A percentile compares a stretch with the other conserved stretches of the same genome.
phyloP scores from a whole-genome alignment of 2,329 filamentous ascomycete genomes.

The Chaetomium sp. region DNA sequence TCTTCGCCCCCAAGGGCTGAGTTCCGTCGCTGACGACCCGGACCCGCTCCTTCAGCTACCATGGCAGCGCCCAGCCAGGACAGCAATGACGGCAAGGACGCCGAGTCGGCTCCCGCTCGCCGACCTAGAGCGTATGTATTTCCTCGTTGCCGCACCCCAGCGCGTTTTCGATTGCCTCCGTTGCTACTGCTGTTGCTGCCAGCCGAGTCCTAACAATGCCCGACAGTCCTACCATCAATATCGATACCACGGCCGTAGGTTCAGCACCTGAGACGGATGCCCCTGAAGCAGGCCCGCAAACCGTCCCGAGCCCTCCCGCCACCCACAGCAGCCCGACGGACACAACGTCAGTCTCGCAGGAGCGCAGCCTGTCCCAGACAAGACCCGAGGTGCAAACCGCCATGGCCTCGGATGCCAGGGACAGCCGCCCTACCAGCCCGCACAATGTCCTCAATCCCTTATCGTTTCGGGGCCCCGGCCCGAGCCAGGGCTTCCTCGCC shows the following conservation, averaged over 20 bases:
- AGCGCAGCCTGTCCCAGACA: constrained; percentile 37
- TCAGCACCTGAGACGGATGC: constrained; percentile 38
- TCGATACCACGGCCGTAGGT: constrained; percentile 51
- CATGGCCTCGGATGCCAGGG: constrained; percentile 66
- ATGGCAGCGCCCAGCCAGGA: constrained; percentile 30
- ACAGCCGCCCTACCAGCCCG: constrained; percentile 69
- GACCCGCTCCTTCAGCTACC: constrained; percentile 29
- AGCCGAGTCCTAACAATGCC: constrained; percentile 27
- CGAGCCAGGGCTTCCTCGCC: constrained; percentile 59
- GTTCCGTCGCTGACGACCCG: constrained; percentile 27
- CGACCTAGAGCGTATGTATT: constrained; percentile 46
- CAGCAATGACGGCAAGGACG: constrained; percentile 27
- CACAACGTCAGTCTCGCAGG: constrained; percentile 31
- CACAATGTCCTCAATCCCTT: constrained; percentile 69
- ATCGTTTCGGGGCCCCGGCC: constrained; percentile 49
- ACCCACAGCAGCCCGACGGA: constrained; percentile 38
- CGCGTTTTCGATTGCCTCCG: neutral
- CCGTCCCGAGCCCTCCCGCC: constrained; percentile 40
- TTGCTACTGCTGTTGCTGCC: constrained; percentile 8
- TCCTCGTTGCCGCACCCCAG: neutral
- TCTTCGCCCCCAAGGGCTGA: constrained; percentile 29
- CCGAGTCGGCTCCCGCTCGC: constrained; percentile 34
- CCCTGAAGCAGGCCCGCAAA: constrained; percentile 36
- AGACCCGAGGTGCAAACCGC: constrained; percentile 53
- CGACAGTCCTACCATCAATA: constrained; percentile 56